Evolutionary conservation across 1,284 basidiomycete genomes (phyloP).

Genomic region (Ceratobasidium sp.): DNA sequence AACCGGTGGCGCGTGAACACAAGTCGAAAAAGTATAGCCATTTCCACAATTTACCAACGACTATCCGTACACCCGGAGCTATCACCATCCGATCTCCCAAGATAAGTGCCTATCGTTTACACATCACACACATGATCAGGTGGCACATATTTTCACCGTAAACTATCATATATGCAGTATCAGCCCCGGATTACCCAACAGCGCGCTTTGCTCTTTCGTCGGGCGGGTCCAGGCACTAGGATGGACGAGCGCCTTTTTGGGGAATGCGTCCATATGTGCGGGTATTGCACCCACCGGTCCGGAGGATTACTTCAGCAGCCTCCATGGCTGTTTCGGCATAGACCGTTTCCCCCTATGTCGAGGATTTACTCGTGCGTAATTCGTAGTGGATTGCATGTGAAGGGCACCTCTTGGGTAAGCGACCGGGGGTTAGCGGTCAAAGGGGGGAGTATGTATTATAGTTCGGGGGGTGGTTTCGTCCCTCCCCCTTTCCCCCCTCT

Average conservation of each 20-base stretch:
- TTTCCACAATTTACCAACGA: not conserved
- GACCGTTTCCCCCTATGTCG: not conserved
- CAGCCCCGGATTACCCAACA: not conserved
- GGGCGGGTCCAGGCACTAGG: not conserved
- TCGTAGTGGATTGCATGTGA: not conserved
- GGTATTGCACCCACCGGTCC: not conserved
- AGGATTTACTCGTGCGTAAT: not conserved
- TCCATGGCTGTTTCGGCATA: not conserved
- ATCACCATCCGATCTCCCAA: not conserved
- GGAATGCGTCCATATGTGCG: too few species aligned
- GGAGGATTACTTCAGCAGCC: not conserved
- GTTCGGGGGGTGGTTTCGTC: not conserved
- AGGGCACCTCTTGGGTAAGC: not conserved
- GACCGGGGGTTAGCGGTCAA: not conserved
- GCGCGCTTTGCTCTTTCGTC: too few species aligned
- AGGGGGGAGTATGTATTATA: not conserved
- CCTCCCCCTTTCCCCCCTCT: not conserved
- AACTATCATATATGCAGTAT: not conserved
- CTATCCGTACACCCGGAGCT: not conserved
- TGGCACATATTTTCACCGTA: not conserved
- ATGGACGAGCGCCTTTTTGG: not conserved
- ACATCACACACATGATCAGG: not conserved
- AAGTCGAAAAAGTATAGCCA: not conserved
- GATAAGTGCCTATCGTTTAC: not conserved
- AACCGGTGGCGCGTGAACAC: not conserved